phyloP scores from a whole-genome alignment of 106 monocot genomes.

The Narthecium ossifragum region DNA sequence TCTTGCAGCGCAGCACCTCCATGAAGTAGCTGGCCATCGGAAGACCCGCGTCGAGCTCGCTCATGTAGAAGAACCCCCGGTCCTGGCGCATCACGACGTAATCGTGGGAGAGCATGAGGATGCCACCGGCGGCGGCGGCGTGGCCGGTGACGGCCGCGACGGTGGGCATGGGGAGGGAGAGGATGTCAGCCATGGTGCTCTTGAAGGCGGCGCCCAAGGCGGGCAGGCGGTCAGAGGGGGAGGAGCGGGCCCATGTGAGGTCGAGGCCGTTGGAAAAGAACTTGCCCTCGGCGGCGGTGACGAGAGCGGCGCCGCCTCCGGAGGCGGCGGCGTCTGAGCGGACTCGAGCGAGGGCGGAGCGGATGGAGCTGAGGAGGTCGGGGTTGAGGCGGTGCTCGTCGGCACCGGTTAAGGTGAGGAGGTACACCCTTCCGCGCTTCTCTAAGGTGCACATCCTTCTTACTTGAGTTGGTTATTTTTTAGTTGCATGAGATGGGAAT shows the following conservation, averaged over 20 bases:
- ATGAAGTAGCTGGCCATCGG: slow-evolving; percentile 46
- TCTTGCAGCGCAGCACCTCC: slow-evolving; percentile 41
- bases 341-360: slow-evolving; percentile 46
- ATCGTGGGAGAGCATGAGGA: slow-evolving; percentile 58
- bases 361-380: slow-evolving; percentile 38
- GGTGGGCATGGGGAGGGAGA: slow-evolving; percentile 70
- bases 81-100: slow-evolving; percentile 67
- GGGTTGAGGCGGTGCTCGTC: slow-evolving; percentile 73
- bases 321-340: slow-evolving; percentile 28
- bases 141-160: slow-evolving; percentile 80
- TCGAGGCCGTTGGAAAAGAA: slow-evolving; percentile 93
- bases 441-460: slow-evolving; percentile 73
- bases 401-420: slow-evolving; percentile 70
- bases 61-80: slow-evolving; percentile 83
- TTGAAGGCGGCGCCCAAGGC: slow-evolving; percentile 25
- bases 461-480: no score
- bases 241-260: slow-evolving; percentile 44
- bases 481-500: no score
- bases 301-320: slow-evolving; percentile 31
- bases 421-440: slow-evolving; percentile 59
- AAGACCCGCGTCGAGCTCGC: slow-evolving; percentile 67
- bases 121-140: slow-evolving; percentile 62
- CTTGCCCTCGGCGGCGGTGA: slow-evolving; percentile 66
- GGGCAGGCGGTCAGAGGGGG: slow-evolving; percentile 14
- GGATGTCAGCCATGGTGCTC: slow-evolving; percentile 39